Conservation (phyloP, 148 eudicot species). For the Mesembryanthemum crystallinum region DNA sequence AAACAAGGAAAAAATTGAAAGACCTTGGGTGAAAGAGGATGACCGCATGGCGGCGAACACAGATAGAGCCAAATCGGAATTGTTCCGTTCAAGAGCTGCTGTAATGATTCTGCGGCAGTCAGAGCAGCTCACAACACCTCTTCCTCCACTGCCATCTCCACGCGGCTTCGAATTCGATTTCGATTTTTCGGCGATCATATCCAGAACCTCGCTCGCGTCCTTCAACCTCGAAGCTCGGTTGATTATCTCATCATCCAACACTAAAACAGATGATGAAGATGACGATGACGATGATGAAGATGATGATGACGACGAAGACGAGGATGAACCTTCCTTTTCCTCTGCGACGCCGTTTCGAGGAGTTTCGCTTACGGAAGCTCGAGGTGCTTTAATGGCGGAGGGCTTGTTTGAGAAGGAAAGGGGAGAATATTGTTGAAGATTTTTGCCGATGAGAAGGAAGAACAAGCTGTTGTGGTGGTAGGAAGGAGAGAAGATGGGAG, state of each 20-base stretch:
- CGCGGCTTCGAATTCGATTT: neutral
- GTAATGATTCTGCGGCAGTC: slow-evolving; percentile 68
- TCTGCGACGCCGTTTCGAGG: slow-evolving; percentile 24
- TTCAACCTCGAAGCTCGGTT: slow-evolving; percentile 43
- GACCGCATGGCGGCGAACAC: slow-evolving; percentile 78
- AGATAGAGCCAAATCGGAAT: slow-evolving; percentile 79
- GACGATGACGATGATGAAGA: neutral
- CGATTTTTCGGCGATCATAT: slow-evolving; percentile 35
- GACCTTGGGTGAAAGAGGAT: slow-evolving; percentile 62
- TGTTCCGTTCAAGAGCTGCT: slow-evolving; percentile 63
- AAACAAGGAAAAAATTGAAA: neutral
- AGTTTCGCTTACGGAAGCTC: slow-evolving; percentile 25
- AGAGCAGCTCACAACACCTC: slow-evolving; percentile 44
- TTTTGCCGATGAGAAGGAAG: slow-evolving; percentile 26
- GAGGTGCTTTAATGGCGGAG: slow-evolving; percentile 16
- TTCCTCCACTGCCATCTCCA: slow-evolving; percentile 21
- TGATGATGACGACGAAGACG: neutral
- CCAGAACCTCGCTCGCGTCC: slow-evolving; percentile 64
- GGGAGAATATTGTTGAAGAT: neutral
- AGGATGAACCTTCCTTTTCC: neutral
- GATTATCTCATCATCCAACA: slow-evolving; percentile 45
- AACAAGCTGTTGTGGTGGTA: slow-evolving; percentile 13
- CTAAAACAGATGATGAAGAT: neutral
- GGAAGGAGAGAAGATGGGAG: slow-evolving; percentile 18
- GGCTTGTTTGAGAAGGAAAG: slow-evolving; percentile 2